Evolutionary conservation across 192 early-diverging fungal genomes (phyloP), one percentile per base, ranked within the genome.

Genomic region (Chytriomyces sp.): DNA sequence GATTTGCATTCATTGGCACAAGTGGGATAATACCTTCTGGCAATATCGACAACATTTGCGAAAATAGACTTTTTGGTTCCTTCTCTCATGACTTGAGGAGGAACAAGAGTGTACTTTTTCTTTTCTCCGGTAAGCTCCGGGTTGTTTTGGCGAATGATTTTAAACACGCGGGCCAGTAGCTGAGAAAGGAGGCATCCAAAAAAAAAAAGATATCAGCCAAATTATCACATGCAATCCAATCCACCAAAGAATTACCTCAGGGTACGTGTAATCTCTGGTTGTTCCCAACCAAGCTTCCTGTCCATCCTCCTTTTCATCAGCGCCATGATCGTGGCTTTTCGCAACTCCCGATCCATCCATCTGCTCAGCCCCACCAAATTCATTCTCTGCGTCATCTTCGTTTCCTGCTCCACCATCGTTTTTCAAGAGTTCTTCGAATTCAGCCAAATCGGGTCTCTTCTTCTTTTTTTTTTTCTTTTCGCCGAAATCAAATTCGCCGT

Each of bases 21-120:
- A 35, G 35, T 35, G 35, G 35, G 35, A 35, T 20, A 23, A 23
- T 77, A 92, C 86, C 93, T 86, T 83, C 92, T 94, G 83, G 90
- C 90, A 76, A 99, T 98, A 77, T 99, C 98, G 66, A 93, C 88
- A 43, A 98, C 88, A 84, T 99, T 99, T 68, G 93, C 94, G 89
- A 99, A 99, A 44, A 93, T 87, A 45, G 94, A 94, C 86, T 97
- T 97, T 89, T 97, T 97, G 81, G 90, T 93, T 73, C 98, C 97
- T 83, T 98, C 98, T 61, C 94, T 89, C 73, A 86, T 81, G 62
- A 99, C 90, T 68, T 93, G 91, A 18, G 98, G 98, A 67, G 97
- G 95, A 20, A 92, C 93, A 81, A 99, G 94, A 24, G 92, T 96
- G 89, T 95, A 97, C 83, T 91, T 89, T 82, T 92, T 92, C 91